Evolutionary conservation across 2,329 filamentous ascomycete genomes (phyloP), one percentile per base, ranked within the genome.

Genomic region (Neocucurbitaria cava): DNA sequence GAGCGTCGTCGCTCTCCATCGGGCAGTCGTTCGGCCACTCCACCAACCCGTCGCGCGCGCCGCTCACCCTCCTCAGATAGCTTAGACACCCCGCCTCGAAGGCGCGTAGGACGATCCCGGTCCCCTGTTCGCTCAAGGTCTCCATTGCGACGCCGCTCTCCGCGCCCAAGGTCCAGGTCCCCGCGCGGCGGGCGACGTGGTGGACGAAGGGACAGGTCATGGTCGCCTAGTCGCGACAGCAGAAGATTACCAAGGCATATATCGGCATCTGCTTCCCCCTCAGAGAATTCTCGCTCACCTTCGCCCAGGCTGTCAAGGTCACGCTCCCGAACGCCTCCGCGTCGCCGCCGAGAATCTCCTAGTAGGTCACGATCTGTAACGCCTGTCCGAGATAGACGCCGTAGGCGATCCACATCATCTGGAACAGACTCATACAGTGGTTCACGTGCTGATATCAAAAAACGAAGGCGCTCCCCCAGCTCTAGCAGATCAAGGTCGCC

Each of bases 261-360:
- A 74, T 74, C 77, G 67, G 77, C 80, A 78, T 82, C 82, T 71
- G 72, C 66, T 64, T 75, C 78, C 72, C 78, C 77, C 66, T 77
- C 73, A 77, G 72, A 77, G 65, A 77, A 77, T 70, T 81, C 80
- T 66, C 81, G 81, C 81, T 85, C 83, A 83, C 82, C 75, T 77
- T 79, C 79, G 73, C 76, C 80, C 77, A 84, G 70, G 62, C 49
- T 75, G 66, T 78, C 76, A 49, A 59, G 61, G 54, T 72, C 73
- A 35, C 60, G 57, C 39, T 72, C 72, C 39, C 66, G 64, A 39
- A 67, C 61, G 5, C 67, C 71, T 20, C 67, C 68, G 20, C 76
- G 71, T 48, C 73, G 73, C 56, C 71, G 71, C 49, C 72, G 68
- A 49, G 69, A 64, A 49, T 78, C 77, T 18, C 68, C 50, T 53